Evolutionary conservation across 805 yeast genomes (phyloP), one percentile per base, ranked within the genome.

Genomic region (Pichia paraexigua): DNA sequence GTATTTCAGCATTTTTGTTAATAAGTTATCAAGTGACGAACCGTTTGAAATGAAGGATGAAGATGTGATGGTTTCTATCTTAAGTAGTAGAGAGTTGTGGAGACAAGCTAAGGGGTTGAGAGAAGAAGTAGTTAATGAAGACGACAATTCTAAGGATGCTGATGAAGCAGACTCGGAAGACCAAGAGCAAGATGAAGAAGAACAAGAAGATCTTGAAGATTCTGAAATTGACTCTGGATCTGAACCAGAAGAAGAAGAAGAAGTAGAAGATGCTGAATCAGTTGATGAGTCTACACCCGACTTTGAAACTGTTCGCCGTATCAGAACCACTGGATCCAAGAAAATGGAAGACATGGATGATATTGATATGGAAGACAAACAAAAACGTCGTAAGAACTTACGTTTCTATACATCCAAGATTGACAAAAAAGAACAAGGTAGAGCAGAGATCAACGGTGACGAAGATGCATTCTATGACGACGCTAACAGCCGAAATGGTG

Each of bases 401-500:
- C 83, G 98, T 54, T 94, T 94, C 81, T 94, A 94, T 76, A 94
- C 99, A 1, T 87, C 98, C 53, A 91, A 92, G 69, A 91, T 94
- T 67, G 97, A 90, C 47, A 51, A 51, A 22, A 43, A 45, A 18
- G 50, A 51, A 10, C n/a, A 18, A 1, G 45, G 39, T 8, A 44
- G 39, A 27, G 24, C 8, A 8, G 28, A n/a, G 1, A 45, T 43
- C 3, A 47, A 51, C 20, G 53, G 53, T 18, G 53, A 51, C n/a
- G 25, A 39, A 17, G 53, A 51, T 21, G 45, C 50, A 2, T 47
- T 44, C n/a, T 51, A 51, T 43, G 43, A 41, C 7, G 53, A 51
- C 18, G 43, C 27, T 7, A 20, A 39, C 22, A 27, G 18, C 8
- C 41, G 35, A 40, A 39, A 46, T 7, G 22, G 17, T 13, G 45